phyloP scores from a whole-genome alignment of 2,329 filamentous ascomycete species.

The Stylonectria norvegica region DNA sequence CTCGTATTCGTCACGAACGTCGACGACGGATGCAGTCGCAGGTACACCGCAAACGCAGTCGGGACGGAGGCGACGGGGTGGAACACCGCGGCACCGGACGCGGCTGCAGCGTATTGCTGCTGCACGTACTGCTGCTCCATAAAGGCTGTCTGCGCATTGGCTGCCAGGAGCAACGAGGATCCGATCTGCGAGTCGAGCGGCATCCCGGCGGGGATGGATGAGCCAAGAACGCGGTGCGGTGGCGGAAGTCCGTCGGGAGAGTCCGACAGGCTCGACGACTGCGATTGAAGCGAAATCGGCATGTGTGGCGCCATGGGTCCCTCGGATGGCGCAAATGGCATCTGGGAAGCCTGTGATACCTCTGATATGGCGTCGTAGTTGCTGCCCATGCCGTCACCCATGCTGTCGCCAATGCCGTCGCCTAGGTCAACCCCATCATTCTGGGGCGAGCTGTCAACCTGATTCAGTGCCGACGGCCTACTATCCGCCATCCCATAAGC shows the following conservation, averaged over 20 bases:
- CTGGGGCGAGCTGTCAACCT: constrained; percentile 12
- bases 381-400: constrained; percentile 15
- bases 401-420: constrained; percentile 11
- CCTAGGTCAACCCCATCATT: constrained; percentile 16
- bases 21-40: constrained; percentile 66
- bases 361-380: constrained; percentile 26
- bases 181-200: constrained; percentile 35
- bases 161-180: constrained; percentile 38
- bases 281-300: constrained; percentile 21
- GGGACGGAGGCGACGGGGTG: constrained; percentile 20
- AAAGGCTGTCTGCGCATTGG: constrained; percentile 37
- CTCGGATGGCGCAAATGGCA: constrained; percentile 21
- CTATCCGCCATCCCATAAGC: constrained; percentile 6
- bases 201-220: constrained; percentile 22
- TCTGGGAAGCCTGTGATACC: constrained; percentile 19
- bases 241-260: constrained; percentile 17
- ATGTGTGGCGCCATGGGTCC: constrained; percentile 18
- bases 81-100: constrained; percentile 23
- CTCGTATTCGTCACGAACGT: constrained; percentile 47
- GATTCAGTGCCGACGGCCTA: constrained; percentile 12
- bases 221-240: constrained; percentile 23
- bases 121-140: constrained; percentile 32
- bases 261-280: constrained; percentile 15
- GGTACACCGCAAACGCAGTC: constrained; percentile 55
- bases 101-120: constrained; percentile 26